These are phyloP conservation scores for Colletotrichum scovillei DNA, from an alignment of 2,329 filamentous ascomycete species.

Conservation along the genomic window DNA sequence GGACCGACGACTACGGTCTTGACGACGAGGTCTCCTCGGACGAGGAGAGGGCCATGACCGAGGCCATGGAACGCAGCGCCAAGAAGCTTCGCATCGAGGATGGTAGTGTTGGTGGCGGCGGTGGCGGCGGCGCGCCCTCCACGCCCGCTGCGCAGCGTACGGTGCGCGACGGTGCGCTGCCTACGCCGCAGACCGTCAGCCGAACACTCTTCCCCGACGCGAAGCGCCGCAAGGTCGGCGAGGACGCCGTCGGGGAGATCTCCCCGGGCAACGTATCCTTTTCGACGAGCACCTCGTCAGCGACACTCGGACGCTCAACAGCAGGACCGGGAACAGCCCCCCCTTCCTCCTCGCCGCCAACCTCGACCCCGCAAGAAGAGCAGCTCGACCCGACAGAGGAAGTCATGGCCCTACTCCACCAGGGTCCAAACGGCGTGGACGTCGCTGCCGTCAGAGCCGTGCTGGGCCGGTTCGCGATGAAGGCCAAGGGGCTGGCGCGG, in stretches of 20 bases:
- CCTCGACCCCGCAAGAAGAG: conserved; percentile 19
- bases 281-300: conserved; percentile 31
- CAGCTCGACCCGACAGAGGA: conserved; percentile 55
- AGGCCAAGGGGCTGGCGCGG: conserved; percentile 69
- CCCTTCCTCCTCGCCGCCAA: conserved; percentile 7
- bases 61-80: conserved; percentile 49
- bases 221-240: conserved; percentile 45
- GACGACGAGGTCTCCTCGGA: conserved; percentile 52
- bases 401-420: conserved; percentile 61
- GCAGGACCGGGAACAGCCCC: not conserved
- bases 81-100: conserved; percentile 37
- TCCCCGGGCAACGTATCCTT: conserved; percentile 25
- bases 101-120: not conserved
- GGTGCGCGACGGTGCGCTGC: conserved; percentile 40
- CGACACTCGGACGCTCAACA: conserved; percentile 3
- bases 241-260: not conserved
- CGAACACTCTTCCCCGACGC: conserved; percentile 48
- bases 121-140: not conserved
- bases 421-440: conserved; percentile 48
- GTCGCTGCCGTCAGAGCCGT: conserved; percentile 52
- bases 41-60: conserved; percentile 51
- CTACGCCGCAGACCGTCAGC: conserved; percentile 48
- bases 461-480: conserved; percentile 67
- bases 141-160: conserved; percentile 42
- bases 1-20: conserved; percentile 34